phyloP scores from a whole-genome alignment of 2,329 filamentous ascomycete genomes.

The Phyllosticta citrichinensis region DNA sequence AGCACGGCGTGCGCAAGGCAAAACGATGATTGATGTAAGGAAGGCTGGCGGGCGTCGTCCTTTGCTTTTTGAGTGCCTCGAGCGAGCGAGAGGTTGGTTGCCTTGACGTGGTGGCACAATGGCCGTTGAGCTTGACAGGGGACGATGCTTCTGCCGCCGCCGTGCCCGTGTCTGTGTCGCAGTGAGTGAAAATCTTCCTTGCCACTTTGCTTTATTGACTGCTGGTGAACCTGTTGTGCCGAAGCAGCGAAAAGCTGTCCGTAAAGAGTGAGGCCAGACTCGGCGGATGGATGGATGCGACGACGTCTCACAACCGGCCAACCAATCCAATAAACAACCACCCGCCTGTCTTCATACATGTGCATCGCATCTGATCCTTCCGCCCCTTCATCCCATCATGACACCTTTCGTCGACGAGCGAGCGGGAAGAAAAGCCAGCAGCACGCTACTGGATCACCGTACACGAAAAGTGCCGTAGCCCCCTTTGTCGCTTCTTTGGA shows the following conservation, averaged over 20 bases:
- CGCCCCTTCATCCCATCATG: neutral
- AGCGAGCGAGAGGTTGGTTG: neutral
- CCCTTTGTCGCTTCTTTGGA: too few species aligned
- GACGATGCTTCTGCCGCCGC: neutral
- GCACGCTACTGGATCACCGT: neutral
- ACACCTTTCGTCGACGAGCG: neutral
- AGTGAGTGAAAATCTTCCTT: neutral
- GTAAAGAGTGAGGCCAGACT: neutral
- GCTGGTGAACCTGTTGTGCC: neutral
- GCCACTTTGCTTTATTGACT: neutral
- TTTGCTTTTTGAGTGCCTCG: neutral
- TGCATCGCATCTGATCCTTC: neutral
- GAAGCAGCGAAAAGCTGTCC: neutral
- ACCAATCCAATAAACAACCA: neutral
- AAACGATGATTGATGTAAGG: neutral
- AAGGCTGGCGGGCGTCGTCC: neutral
- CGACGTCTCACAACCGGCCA: neutral
- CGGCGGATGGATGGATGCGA: neutral
- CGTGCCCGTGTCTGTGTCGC: neutral
- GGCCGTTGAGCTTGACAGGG: neutral
- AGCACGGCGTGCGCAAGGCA: neutral
- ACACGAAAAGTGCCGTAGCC: too few species aligned
- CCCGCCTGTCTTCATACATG: neutral
- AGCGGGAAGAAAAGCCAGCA: neutral
- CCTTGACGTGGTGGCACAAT: neutral